phyloP scores from a whole-genome alignment of 2,329 filamentous ascomycete genomes.

The Colletotrichum cuscutae region DNA sequence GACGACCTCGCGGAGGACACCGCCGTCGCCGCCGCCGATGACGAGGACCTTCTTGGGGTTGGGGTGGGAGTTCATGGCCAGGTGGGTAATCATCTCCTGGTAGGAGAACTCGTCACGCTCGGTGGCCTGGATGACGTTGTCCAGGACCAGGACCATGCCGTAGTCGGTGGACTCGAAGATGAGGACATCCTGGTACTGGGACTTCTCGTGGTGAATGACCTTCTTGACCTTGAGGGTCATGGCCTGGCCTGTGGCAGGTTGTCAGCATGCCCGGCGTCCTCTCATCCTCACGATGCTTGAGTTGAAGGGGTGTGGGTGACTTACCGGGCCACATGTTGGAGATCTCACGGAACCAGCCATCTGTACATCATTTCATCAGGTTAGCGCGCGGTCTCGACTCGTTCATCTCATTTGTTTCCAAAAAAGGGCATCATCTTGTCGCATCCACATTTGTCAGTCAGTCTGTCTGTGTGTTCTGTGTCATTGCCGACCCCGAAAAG shows the following conservation, averaged over 20 bases:
- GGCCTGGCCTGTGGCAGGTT: constrained; percentile 77
- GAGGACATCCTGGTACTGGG: constrained; percentile 97
- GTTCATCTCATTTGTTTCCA: constrained; percentile 1
- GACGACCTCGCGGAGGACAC: constrained; percentile 97
- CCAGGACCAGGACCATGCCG: constrained; percentile 93
- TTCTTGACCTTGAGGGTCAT: constrained; percentile 99
- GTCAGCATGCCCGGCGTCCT: background rate
- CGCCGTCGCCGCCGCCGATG: constrained; percentile 96
- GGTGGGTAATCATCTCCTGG: constrained; percentile 99
- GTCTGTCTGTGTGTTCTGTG: background rate
- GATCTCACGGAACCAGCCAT: constrained; percentile 99
- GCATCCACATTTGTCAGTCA: background rate
- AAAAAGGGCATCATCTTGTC: background rate
- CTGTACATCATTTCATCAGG: constrained; percentile 54
- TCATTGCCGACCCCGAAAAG: constrained; percentile 12
- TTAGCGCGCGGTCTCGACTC: constrained; percentile 14
- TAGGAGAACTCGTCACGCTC: constrained; percentile 99
- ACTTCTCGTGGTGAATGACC: constrained; percentile 99
- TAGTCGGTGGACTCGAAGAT: constrained; percentile 99
- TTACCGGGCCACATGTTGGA: constrained; percentile 94
- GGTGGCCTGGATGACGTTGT: constrained; percentile 99
- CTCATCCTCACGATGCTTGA: background rate
- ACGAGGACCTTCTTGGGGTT: constrained; percentile 98
- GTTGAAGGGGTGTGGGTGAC: constrained; percentile 9
- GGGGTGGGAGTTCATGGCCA: constrained; percentile 98